phyloP scores from a whole-genome alignment of 1,139 yeast species.

The Taphrina confusa region DNA sequence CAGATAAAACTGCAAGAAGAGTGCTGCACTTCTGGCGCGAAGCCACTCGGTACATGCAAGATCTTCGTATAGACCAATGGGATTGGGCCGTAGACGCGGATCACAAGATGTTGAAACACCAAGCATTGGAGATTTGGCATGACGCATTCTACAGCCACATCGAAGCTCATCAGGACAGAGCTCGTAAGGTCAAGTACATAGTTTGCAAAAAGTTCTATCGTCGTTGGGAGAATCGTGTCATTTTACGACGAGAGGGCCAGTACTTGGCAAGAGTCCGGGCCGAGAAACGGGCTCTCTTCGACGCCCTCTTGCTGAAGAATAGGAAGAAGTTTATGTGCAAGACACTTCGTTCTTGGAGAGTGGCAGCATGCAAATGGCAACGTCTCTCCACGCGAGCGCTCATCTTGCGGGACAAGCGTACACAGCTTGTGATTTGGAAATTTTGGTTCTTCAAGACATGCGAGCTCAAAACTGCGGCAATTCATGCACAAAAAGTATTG shows the following conservation, averaged over 20 bases:
- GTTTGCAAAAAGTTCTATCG: neutral
- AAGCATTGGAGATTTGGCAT: constrained; percentile 21
- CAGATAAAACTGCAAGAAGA: neutral
- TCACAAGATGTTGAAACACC: constrained; percentile 3
- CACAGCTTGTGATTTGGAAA: constrained; percentile 16
- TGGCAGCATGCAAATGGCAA: neutral
- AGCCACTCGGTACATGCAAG: neutral
- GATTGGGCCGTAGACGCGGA: neutral
- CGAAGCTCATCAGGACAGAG: constrained; percentile 4
- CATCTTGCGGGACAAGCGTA: constrained; percentile 12
- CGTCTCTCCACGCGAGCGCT: constrained; percentile 1
- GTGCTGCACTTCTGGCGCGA: neutral
- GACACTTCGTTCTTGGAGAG: neutral
- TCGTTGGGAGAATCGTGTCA: constrained; percentile 10
- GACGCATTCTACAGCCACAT: neutral
- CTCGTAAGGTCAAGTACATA: neutral
- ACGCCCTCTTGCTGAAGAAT: constrained; percentile 3
- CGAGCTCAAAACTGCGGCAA: constrained; percentile 2
- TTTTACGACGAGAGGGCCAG: constrained; percentile 10
- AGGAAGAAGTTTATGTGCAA: neutral
- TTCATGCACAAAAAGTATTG: neutral
- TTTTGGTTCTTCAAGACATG: constrained; percentile 21
- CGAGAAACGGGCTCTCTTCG: constrained; percentile 1
- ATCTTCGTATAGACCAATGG: neutral
- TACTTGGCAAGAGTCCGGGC: neutral